phyloP scores from a whole-genome alignment of 805 yeast genomes.

The Saccharomyces kudriavzevii region DNA sequence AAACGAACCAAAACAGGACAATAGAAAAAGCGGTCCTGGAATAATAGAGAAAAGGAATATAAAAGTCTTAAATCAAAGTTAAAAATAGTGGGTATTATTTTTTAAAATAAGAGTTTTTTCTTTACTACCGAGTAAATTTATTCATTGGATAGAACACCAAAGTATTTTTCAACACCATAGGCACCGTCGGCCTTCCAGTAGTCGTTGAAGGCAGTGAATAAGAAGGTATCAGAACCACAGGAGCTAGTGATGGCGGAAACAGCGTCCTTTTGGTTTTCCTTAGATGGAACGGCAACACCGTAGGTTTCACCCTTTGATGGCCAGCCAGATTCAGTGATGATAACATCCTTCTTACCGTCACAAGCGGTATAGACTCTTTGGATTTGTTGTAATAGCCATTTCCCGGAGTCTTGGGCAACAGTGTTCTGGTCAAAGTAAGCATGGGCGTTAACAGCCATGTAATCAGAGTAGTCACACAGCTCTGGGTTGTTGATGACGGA shows the following conservation, averaged over 20 bases:
- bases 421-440: constrained; percentile 89
- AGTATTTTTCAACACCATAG: constrained; percentile 68
- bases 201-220: constrained; percentile 84
- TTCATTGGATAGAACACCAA: constrained; percentile 53
- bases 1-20: background rate
- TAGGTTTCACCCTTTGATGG: constrained; percentile 79
- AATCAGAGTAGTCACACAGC: constrained; percentile 81
- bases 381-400: constrained; percentile 82
- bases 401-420: constrained; percentile 74
- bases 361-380: constrained; percentile 85
- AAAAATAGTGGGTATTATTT: constrained; percentile 4
- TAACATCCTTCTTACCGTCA: constrained; percentile 61
- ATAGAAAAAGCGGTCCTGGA: background rate
- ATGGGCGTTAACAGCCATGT: constrained; percentile 94
- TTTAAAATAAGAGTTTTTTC: background rate
- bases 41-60: background rate
- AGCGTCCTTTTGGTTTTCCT: constrained; percentile 67
- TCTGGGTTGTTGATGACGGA: constrained; percentile 93
- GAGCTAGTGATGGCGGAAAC: constrained; percentile 50
- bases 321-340: constrained; percentile 96
- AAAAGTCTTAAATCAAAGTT: background rate
- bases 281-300: constrained; percentile 78
- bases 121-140: constrained; percentile 1
- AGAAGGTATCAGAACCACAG: constrained; percentile 61
- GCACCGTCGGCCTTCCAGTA: constrained; percentile 80